Evolutionary conservation across 2,329 filamentous ascomycete species (phyloP).

Genomic region (Arachnopeziza araneosa): DNA sequence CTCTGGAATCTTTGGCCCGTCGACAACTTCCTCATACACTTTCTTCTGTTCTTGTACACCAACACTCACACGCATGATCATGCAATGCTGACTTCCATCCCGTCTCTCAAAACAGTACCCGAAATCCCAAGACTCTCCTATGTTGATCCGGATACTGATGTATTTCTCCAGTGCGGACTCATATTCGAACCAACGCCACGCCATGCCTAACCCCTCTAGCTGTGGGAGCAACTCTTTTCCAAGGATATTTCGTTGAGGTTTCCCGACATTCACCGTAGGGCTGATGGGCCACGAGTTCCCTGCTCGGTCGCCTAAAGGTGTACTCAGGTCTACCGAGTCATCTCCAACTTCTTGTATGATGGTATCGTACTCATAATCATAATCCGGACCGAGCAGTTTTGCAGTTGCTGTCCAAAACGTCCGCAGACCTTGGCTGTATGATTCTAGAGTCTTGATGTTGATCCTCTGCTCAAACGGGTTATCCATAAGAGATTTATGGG

Average conservation of each 20-base stretch:
- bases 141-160: neutral
- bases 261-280: neutral
- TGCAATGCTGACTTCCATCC: neutral
- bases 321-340: neutral
- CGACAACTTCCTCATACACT: neutral
- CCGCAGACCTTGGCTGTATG: neutral
- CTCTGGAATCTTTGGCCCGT: neutral
- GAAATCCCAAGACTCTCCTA: conserved; percentile 4
- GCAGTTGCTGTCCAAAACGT: neutral
- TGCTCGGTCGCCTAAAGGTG: neutral
- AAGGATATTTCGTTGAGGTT: neutral
- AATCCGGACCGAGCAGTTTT: neutral
- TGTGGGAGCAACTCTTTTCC: neutral
- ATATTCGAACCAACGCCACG: neutral
- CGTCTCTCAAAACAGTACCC: neutral
- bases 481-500: neutral
- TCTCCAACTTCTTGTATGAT: neutral
- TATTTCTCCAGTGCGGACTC: conserved; percentile 1
- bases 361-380: neutral
- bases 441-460: neutral
- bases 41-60: neutral
- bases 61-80: conserved; percentile 1
- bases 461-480: neutral
- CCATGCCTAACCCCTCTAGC: conserved; percentile 1
- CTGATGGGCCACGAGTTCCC: neutral